Conservation (phyloP, 768 basidiomycete genomes). For the Mycena olivaceomarginata region DNA sequence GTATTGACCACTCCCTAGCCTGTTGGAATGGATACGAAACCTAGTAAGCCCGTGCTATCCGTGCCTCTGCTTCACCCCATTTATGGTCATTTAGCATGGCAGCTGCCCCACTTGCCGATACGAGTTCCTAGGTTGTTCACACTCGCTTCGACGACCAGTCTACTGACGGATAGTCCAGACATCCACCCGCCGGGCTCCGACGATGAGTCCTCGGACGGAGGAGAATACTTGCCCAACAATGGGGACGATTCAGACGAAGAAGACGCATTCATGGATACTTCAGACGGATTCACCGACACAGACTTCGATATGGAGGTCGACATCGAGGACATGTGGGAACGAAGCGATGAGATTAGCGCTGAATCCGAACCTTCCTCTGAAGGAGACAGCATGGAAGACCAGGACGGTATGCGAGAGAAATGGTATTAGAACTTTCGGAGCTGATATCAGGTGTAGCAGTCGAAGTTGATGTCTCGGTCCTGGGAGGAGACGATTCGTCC, state of each 20-base stretch:
- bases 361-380: constrained; percentile 42
- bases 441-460: constrained; percentile 26
- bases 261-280: constrained; percentile 45
- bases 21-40: constrained; percentile 80
- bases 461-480: constrained; percentile 31
- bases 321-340: constrained; percentile 42
- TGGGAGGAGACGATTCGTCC: constrained; percentile 29
- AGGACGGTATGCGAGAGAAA: constrained; percentile 28
- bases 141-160: not conserved
- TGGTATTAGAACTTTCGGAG: not conserved
- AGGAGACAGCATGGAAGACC: constrained; percentile 41
- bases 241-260: constrained; percentile 72
- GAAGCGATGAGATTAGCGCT: constrained; percentile 41
- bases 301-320: constrained; percentile 63
- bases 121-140: constrained; percentile 57
- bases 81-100: constrained; percentile 70
- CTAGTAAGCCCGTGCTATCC: constrained; percentile 59
- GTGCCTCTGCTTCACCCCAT: not conserved
- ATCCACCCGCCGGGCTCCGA: constrained; percentile 73
- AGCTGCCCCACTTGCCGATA: constrained; percentile 83
- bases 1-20: constrained; percentile 56
- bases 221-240: constrained; percentile 74
- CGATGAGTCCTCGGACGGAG: constrained; percentile 80
- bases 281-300: constrained; percentile 62
- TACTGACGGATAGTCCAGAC: constrained; percentile 58